Base-by-base conservation (phyloP, 352 stramenopile genomes). In the Globisporangium uncinulatum region DNA sequence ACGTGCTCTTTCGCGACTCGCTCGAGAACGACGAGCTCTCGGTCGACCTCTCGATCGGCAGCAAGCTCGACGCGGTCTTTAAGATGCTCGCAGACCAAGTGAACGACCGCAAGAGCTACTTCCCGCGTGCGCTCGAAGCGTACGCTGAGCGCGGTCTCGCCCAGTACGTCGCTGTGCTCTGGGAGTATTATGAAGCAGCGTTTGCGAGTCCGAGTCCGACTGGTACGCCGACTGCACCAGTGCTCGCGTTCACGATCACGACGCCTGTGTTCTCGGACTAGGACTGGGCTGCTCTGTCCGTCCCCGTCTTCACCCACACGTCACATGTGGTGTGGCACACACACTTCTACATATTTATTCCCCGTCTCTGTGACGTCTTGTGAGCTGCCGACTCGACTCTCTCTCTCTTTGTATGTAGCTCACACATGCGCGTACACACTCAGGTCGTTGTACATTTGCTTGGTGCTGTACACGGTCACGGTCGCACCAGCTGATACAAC, bases 21-120 rank as follows among this genome's bases (percentile, higher is more conserved):
- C 71, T 94, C 4, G 73, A 77, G 20, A 75, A 94, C 56, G 84
- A 94, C 50, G 82, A 88, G 53, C 61, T 94, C 6, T 91, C 82
- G 29, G 81, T 94, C 15, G 84, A 94, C 56, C 57, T 94, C 20
- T 86, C 81, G 3, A 84, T 94, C 20, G 73, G 71, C 5, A 92
- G 82, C 66, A 94, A 94, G 57, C 56, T 94, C 21, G 84, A 94
- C 58, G 81, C 83, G 34, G 79, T 87, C 43, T 85, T 94, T 58
- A 94, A 92, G 61, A 94, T 94, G 84, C 68, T 91, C 45, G 80
- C 84, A 0, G 84, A 92, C 53, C 84, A 94, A 56, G 74, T 92
- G 54, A 62, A 55, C 36, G 46, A 50, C 15, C 53, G 56, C n/a
- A 44, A 17, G 17, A 42, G 62, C 13, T 90, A 94, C 52, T 94